phyloP scores from a whole-genome alignment of 2,329 filamentous ascomycete genomes.

The Clonostachys byssicola region DNA sequence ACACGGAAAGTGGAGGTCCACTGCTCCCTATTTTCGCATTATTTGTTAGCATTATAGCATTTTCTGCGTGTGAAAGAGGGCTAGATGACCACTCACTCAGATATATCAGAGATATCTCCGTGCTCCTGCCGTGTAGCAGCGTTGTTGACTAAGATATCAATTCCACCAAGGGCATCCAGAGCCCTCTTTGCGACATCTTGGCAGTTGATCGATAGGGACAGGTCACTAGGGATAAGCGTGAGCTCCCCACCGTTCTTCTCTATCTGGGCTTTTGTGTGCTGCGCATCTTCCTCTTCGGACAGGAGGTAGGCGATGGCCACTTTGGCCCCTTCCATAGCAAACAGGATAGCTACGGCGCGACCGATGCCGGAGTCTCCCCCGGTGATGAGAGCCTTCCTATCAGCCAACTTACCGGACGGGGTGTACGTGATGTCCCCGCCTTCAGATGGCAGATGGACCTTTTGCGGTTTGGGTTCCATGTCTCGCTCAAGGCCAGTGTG shows the following conservation, averaged over 20 bases:
- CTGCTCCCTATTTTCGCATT: not conserved
- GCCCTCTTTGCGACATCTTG: not conserved
- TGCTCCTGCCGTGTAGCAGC: not conserved
- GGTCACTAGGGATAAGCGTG: not conserved
- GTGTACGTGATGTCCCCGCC: not conserved
- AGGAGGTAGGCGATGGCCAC: conserved; percentile 50
- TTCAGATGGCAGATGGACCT: not conserved
- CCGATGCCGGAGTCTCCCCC: conserved; percentile 39
- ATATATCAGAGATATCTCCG: not conserved
- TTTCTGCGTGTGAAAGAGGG: no score
- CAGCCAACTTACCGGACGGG: conserved; percentile 39
- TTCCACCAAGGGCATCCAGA: not conserved
- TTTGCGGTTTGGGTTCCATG: not conserved
- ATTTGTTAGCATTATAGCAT: no score
- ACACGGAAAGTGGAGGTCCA: not conserved
- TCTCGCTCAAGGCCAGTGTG: not conserved
- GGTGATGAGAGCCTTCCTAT: conserved; percentile 47
- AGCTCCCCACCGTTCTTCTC: conserved; percentile 23
- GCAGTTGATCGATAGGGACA: not conserved
- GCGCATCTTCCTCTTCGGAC: conserved; percentile 50
- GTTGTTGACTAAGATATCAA: conserved; percentile 1
- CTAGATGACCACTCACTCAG: not conserved
- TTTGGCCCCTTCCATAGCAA: conserved; percentile 54
- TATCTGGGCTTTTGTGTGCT: conserved; percentile 46
- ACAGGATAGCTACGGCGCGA: conserved; percentile 39